Evolutionary conservation across 441 rosid species (phyloP), one percentile per base, ranked within the genome.

Genomic region (Jatropha multifida): DNA sequence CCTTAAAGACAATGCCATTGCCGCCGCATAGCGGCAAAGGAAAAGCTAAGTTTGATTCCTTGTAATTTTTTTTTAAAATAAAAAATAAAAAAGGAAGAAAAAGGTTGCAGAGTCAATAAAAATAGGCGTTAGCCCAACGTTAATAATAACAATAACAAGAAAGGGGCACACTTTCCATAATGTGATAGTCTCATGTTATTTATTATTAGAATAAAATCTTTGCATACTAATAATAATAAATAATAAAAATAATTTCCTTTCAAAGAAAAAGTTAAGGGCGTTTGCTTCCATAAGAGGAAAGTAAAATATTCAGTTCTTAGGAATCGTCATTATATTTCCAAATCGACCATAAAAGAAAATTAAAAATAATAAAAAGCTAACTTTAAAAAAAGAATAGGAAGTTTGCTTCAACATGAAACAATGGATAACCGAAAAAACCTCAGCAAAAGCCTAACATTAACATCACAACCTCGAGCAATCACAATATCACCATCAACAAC

Each of bases 391-490:
- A 48, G 78, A 80, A 81, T 70, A 62, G 51, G 59, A 69, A 82
- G 81, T 82, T 87, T 89, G 58, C 97, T 90, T 92, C 91, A 69
- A 65, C 56, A 74, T 88, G 83, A 93, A 93, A 91, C 96, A 92
- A 90, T 83, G 89, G 91, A 89, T 90, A 71, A 91, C 89, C 87
- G 26, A 81, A 83, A 86, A 85, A 32, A 32, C 32, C 14, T 4
- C 52, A 48, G 14, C 52, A 10, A 48, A 83, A 90, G 78, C 37
- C 40, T 61, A 76, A 56, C 76, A 76, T 81, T 61, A 76, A 56
- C 76, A 76, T 81, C 74, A 81, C 88, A 84, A 82, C 80, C 79
- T 84, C 84, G 87, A 88, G 96, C 92, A 86, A 89, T 85, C 89
- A 77, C 76, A 65, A 71, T 76, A 79, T 74, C 75, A 73, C 71